Conservation (phyloP, 1,284 basidiomycete genomes). For the Caloboletus firmus region DNA sequence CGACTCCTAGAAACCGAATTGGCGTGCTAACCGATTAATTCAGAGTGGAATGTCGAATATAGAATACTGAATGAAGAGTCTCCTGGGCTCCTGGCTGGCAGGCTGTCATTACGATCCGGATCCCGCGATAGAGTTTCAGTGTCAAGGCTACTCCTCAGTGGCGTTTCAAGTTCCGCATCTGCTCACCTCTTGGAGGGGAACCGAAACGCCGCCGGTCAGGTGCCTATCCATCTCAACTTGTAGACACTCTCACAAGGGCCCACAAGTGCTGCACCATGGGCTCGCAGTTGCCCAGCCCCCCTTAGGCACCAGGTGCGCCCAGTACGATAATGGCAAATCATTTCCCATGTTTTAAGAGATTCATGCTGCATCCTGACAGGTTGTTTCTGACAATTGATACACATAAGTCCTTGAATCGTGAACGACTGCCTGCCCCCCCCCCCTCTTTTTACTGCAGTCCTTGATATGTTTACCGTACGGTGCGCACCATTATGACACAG, state of each 20-base stretch:
- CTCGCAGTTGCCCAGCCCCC: not conserved
- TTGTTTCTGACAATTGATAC: not conserved
- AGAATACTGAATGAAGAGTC: not conserved
- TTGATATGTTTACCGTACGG: not conserved
- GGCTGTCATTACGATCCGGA: not conserved
- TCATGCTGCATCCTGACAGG: not conserved
- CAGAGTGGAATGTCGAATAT: not conserved
- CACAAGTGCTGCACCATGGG: not conserved
- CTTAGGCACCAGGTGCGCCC: constrained; percentile 4
- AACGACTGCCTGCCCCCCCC: too few relatives aligned
- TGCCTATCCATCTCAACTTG: not conserved
- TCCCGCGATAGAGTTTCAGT: not conserved
- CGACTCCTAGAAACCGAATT: not conserved
- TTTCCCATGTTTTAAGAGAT: not conserved
- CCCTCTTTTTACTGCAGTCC: too few relatives aligned
- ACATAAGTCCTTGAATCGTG: too few relatives aligned
- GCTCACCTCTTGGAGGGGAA: not conserved
- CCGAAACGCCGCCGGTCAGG: not conserved
- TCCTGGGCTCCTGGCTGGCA: not conserved
- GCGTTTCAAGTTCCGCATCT: not conserved
- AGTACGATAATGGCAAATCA: not conserved
- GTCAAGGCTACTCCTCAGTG: not conserved
- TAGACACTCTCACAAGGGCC: not conserved
- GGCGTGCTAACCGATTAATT: constrained; percentile 5
- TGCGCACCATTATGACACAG: not conserved